Conservation (phyloP, 176 grass and related monocot species). For the Aegilops umbellulata region DNA sequence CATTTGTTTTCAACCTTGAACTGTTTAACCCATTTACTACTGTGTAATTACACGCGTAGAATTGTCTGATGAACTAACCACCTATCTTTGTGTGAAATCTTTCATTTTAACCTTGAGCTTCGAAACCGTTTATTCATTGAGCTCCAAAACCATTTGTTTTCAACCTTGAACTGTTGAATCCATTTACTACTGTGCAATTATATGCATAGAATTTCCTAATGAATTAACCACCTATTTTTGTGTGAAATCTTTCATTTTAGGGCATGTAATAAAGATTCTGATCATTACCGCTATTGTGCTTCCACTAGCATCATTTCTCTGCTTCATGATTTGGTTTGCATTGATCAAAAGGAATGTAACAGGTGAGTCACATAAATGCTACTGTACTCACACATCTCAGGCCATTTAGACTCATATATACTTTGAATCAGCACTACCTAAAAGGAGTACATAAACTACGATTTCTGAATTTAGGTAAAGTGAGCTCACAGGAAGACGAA, state of each 20-base stretch:
- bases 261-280: background rate
- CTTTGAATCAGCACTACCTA: background rate
- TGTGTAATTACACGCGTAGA: too few relatives aligned
- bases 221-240: background rate
- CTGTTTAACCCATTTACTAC: background rate
- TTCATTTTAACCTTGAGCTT: too few relatives aligned
- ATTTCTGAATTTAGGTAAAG: background rate
- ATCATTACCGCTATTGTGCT: background rate
- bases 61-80: background rate
- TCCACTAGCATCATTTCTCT: background rate
- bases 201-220: too few relatives aligned
- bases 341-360: background rate
- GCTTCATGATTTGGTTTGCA: background rate
- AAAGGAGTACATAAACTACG: background rate
- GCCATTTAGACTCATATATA: background rate
- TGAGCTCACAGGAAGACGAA: background rate
- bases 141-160: too few relatives aligned
- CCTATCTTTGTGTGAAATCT: background rate
- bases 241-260: background rate
- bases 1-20: too few relatives aligned
- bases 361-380: background rate
- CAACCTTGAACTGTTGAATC: background rate
- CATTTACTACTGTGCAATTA: too few relatives aligned
- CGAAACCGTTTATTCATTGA: too few relatives aligned
- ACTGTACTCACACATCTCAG: background rate